Conservation (phyloP, 2,329 filamentous ascomycete genomes). For the Parascedosporium putredinis region DNA sequence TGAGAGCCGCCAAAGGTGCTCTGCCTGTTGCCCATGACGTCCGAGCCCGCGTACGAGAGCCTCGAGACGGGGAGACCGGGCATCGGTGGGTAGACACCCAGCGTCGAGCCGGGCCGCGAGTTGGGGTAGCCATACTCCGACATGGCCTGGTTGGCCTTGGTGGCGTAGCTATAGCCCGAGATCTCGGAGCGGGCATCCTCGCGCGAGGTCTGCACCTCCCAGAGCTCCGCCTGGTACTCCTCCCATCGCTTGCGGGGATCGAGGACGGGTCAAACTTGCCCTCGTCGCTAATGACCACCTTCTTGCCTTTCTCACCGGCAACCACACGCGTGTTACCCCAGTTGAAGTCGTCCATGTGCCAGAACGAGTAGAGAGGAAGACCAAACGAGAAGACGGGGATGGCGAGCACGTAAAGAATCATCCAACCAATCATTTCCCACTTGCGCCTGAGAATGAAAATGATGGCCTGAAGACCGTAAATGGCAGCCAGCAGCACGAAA, state of each 20-base stretch:
- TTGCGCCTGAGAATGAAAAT: conserved; percentile 95
- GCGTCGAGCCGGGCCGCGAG: conserved; percentile 46
- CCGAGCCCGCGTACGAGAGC: conserved; percentile 71
- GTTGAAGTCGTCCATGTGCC: conserved; percentile 99
- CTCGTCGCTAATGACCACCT: conserved; percentile 89
- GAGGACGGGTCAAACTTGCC: conserved; percentile 91
- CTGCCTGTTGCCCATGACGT: conserved; percentile 43
- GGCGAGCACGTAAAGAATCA: conserved; percentile 88
- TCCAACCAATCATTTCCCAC: conserved; percentile 99
- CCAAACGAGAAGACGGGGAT: conserved; percentile 87
- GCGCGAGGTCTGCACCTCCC: conserved; percentile 83
- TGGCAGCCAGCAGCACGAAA: conserved; percentile 84
- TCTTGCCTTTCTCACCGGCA: conserved; percentile 83
- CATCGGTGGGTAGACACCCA: conserved; percentile 33
- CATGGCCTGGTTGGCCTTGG: conserved; percentile 57
- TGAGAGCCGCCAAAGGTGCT: conserved; percentile 52
- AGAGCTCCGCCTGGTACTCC: conserved; percentile 95
- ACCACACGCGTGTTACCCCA: conserved; percentile 99
- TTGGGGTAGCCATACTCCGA: conserved; percentile 61
- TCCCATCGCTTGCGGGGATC: conserved; percentile 98
- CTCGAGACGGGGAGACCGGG: conserved; percentile 54
- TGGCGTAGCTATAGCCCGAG: conserved; percentile 90
- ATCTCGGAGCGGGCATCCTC: conserved; percentile 73
- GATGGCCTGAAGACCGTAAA: conserved; percentile 92
- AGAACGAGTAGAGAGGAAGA: conserved; percentile 89